Evolutionary conservation across 805 yeast genomes (phyloP).

Genomic region (Yarrowia divulgata): DNA sequence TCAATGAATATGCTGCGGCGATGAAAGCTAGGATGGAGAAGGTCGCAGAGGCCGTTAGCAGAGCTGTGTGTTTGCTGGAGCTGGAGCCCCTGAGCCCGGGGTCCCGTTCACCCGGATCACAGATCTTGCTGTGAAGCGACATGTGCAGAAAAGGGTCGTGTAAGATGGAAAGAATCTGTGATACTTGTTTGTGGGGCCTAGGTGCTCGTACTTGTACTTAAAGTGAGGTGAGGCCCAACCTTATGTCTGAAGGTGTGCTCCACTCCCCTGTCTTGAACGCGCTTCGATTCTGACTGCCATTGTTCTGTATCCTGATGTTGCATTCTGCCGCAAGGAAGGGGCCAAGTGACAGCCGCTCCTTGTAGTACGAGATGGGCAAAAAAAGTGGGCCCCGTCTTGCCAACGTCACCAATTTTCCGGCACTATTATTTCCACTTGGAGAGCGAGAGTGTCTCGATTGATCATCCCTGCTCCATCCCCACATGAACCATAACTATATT

Average conservation of each 20-base stretch:
- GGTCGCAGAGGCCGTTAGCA: not conserved
- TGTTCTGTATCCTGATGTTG: not conserved
- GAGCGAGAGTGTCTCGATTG: not conserved
- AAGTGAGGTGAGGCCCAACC: slow-evolving; percentile 8
- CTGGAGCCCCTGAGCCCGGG: not conserved
- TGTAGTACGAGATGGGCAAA: too few relatives aligned
- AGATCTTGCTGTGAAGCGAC: slow-evolving; percentile 4
- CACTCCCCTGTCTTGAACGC: too few relatives aligned
- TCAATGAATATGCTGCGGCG: slow-evolving; percentile 3
- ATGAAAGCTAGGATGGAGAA: not conserved
- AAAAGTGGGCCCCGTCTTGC: not conserved
- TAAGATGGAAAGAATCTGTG: not conserved
- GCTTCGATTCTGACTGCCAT: too few relatives aligned
- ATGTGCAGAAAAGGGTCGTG: slow-evolving; percentile 12
- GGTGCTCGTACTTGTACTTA: not conserved
- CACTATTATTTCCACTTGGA: not conserved
- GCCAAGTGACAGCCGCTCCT: too few relatives aligned
- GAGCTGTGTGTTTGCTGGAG: not conserved
- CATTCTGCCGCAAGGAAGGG: too few relatives aligned
- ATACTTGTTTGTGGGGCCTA: not conserved
- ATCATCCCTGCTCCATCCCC: not conserved
- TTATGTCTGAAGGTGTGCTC: slow-evolving; percentile 2
- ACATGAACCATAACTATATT: slow-evolving; percentile 9
- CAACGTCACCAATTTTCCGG: not conserved
- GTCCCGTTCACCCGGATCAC: too few relatives aligned